Percentiles rank a stretch among this genome's conserved stretches.
Evolutionary conservation across 208 protist genomes (phyloP).

Genomic region (Kentomonas sorsogonicus): DNA sequence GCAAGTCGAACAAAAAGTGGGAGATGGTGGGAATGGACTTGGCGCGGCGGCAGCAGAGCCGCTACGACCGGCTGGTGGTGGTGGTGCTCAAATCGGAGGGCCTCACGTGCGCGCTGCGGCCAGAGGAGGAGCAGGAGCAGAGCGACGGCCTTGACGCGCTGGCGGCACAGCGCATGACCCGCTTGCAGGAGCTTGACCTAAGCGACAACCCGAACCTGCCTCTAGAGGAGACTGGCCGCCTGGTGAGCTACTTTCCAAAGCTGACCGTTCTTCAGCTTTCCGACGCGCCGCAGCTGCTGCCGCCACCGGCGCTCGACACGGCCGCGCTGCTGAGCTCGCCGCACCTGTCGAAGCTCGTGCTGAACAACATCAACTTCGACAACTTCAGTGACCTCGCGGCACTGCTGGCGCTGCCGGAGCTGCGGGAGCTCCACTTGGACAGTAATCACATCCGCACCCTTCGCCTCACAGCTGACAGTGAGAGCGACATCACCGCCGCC

Average conservation of each 20-base stretch:
- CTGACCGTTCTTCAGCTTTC: constrained; percentile 66
- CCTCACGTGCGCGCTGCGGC: constrained; percentile 48
- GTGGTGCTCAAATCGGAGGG: constrained; percentile 54
- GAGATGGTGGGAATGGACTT: constrained; percentile 81
- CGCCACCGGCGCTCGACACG: neutral
- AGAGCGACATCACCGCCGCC: too few relatives aligned
- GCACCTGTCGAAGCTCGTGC: constrained; percentile 60
- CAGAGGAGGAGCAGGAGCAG: constrained; percentile 12
- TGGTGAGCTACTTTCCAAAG: constrained; percentile 50
- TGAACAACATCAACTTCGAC: constrained; percentile 69
- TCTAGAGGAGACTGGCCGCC: constrained; percentile 39
- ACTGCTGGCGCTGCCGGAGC: constrained; percentile 38
- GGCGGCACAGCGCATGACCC: constrained; percentile 30
- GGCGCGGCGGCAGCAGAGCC: constrained; percentile 46
- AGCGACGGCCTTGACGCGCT: constrained; percentile 23
- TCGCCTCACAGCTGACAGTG: constrained; percentile 14
- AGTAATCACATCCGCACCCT: constrained; percentile 44
- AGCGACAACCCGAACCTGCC: constrained; percentile 52
- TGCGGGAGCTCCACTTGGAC: constrained; percentile 82
- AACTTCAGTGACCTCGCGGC: constrained; percentile 44
- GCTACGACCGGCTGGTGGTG: constrained; percentile 50
- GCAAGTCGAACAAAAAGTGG: constrained; percentile 60
- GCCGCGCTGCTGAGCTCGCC: constrained; percentile 25
- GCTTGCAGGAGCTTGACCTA: constrained; percentile 69
- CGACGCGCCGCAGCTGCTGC: constrained; percentile 40